Evolutionary conservation across 1,139 yeast genomes (phyloP), one percentile per base, ranked within the genome.

Genomic region (Yamadazyma triangularis): DNA sequence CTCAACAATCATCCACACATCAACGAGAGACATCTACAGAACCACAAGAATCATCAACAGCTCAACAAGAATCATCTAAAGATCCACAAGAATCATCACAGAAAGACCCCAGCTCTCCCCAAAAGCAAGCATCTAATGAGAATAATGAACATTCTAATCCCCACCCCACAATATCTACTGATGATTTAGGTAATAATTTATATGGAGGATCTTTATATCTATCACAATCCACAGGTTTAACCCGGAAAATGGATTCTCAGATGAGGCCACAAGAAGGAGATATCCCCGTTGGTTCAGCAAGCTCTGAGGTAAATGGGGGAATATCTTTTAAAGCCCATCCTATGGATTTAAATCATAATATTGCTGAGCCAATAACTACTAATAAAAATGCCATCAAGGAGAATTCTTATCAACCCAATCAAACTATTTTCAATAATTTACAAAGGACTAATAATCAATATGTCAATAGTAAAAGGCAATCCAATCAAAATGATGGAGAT

Each of bases 221-320:
- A 9, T 67, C 73, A 1, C 74, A 68, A 39, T 64, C 71, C 1
- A 68, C 74, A 0, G 74, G 74, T 1, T 44, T 65, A 32, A 58
- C 63, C 3, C 55, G 58, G 28, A 66, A 67, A 39, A 45, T 68
- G 3, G 64, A 61, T 28, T 50, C 52, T 12, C 35, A 35, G 11
- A 30, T 24, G 7, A 28, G 23, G 9, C 30, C 26, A 8, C 11
- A 28, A 4, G 26, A 37, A 13, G 35, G 39, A 31, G 48, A 47
- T 23, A 33, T 51, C 5, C 33, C 43, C 14, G 33, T 37, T 13
- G 49, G 41, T 2, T 38, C 50, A 7, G 34, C 37, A 11, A 39
- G 44, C 23, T 46, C 54, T 1, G 60, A 51, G 25, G 40, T 56
- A 1, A 48, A 49, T 13, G 52, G 60, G 29, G 70, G 68, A 1